Percentiles rank a stretch among this genome's conserved stretches.
These are phyloP conservation scores for Suhomyces sp. DNA, from an alignment of 805 yeast genomes.

Conservation along the genomic window DNA sequence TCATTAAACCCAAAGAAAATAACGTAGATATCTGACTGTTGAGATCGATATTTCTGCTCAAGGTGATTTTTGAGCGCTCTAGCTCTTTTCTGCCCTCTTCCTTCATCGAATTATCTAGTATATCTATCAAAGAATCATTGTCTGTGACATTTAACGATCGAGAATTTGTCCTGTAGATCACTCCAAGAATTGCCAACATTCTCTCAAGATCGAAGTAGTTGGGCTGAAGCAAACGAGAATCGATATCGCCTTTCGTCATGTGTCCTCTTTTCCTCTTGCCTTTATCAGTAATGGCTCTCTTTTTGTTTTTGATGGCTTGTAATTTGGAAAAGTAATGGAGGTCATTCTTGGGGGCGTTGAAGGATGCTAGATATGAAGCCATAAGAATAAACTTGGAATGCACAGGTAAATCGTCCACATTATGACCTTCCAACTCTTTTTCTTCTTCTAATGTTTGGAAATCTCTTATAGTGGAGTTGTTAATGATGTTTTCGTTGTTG, in stretches of 20 bases:
- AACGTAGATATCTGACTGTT: conserved; percentile 59
- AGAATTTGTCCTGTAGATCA: conserved; percentile 52
- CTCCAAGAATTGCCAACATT: conserved; percentile 71
- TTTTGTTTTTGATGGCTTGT: conserved; percentile 29
- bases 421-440: conserved; percentile 13
- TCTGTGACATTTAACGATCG: conserved; percentile 25
- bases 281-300: conserved; percentile 33
- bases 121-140: conserved; percentile 14
- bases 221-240: conserved; percentile 65
- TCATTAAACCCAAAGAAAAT: conserved; percentile 49
- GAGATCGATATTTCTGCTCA: conserved; percentile 46
- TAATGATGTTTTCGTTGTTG: conserved; percentile 27
- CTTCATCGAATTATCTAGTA: conserved; percentile 34
- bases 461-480: conserved; percentile 28
- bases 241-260: conserved; percentile 44
- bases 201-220: conserved; percentile 76
- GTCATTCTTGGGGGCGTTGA: conserved; percentile 67
- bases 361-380: conserved; percentile 83
- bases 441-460: conserved; percentile 24
- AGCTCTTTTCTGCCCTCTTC: conserved; percentile 30
- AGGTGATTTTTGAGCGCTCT: conserved; percentile 34
- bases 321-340: conserved; percentile 65
- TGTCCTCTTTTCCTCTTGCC: conserved; percentile 15
- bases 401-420: conserved; percentile 48
- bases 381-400: conserved; percentile 70